Evolutionary conservation across 768 basidiomycete species (phyloP).

Genomic region (Suillus clintonianus): DNA sequence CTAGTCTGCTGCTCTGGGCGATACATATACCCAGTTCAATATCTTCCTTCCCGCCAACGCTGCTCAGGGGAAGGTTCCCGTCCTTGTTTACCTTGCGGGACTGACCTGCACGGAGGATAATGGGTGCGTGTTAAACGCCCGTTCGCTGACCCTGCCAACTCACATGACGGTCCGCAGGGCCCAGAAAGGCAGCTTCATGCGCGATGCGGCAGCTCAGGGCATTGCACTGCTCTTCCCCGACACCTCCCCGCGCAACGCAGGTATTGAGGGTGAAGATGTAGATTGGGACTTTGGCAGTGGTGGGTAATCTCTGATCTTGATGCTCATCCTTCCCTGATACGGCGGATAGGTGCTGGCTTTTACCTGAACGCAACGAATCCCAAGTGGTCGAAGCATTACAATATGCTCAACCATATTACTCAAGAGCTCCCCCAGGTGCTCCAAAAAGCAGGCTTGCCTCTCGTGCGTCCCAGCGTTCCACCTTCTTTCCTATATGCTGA

Average conservation of each 20-base stretch:
- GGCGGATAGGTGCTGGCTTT: constrained; percentile 75
- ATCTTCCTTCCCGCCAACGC: constrained; percentile 79
- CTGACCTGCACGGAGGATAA: constrained; percentile 93
- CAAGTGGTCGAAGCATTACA: constrained; percentile 74
- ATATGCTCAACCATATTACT: constrained; percentile 87
- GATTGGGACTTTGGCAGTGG: constrained; percentile 94
- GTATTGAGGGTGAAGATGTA: constrained; percentile 75
- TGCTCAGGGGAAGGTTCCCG: constrained; percentile 54
- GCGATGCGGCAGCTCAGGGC: constrained; percentile 80
- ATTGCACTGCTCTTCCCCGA: constrained; percentile 95
- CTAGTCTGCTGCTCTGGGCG: constrained; percentile 73
- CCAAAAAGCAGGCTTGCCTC: constrained; percentile 68
- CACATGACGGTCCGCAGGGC: constrained; percentile 47
- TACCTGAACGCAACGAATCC: constrained; percentile 89
- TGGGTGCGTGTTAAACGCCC: constrained; percentile 51
- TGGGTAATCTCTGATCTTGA: constrained; percentile 14
- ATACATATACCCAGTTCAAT: constrained; percentile 77
- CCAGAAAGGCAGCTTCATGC: constrained; percentile 91
- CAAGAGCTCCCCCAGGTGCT: constrained; percentile 83
- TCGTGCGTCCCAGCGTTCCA: constrained; percentile 52
- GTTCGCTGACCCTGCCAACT: neutral
- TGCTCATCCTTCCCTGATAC: neutral
- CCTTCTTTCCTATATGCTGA: constrained; percentile 3
- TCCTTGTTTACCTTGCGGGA: constrained; percentile 88
- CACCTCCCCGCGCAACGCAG: constrained; percentile 92